Conservation (phyloP, 768 basidiomycete genomes). For the Lactarius trivialis region DNA sequence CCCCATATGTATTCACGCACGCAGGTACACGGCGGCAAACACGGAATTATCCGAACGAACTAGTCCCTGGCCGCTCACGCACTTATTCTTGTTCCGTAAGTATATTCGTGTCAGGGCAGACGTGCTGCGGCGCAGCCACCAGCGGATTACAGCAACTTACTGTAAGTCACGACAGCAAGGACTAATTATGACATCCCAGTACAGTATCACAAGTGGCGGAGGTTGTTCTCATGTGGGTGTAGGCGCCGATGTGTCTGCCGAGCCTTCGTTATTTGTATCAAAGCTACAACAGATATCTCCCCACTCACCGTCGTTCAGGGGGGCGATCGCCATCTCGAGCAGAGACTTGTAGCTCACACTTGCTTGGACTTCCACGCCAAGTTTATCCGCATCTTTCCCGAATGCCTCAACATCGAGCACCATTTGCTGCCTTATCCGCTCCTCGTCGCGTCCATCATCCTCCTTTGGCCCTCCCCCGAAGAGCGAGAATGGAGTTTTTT, state of each 20-base stretch:
- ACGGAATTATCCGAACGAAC: not conserved
- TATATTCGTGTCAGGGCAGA: not conserved
- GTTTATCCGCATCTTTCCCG: slow-evolving; percentile 61
- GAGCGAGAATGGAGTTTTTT: slow-evolving; percentile 70
- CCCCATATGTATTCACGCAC: not conserved
- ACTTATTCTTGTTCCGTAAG: not conserved
- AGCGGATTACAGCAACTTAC: too few relatives aligned
- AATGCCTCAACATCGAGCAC: slow-evolving; percentile 81
- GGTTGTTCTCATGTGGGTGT: not conserved
- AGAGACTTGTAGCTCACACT: slow-evolving; percentile 25
- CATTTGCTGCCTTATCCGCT: slow-evolving; percentile 83
- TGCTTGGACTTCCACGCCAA: slow-evolving; percentile 57
- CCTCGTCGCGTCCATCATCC: slow-evolving; percentile 79
- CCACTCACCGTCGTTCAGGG: not conserved
- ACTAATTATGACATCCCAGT: not conserved
- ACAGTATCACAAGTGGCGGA: not conserved
- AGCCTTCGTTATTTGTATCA: not conserved
- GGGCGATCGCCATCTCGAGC: not conserved
- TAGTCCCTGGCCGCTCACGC: not conserved
- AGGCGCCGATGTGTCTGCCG: not conserved
- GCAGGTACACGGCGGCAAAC: not conserved
- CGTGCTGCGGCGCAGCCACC: not conserved
- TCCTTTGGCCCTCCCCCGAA: slow-evolving; percentile 56
- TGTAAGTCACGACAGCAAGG: not conserved
- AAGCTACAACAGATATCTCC: not conserved